Percentiles rank a stretch among this genome's conserved stretches.
Conservation (phyloP, 768 basidiomycete species). For the Podaxis sp. region DNA sequence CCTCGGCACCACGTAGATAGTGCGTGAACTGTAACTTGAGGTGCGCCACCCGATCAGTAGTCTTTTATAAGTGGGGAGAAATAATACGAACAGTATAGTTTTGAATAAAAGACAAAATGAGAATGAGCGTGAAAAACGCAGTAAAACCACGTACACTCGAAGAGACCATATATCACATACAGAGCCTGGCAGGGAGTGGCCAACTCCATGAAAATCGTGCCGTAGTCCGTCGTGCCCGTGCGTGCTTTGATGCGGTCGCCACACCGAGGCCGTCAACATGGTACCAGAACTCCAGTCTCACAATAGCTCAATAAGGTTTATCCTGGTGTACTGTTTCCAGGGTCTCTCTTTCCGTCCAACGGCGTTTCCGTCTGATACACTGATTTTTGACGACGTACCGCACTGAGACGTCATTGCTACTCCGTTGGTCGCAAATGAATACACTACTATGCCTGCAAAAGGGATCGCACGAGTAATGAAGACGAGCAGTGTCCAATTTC, state of each 20-base stretch:
- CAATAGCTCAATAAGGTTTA: background rate
- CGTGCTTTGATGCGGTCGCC: background rate
- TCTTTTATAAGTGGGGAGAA: no score
- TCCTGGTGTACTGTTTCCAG: background rate
- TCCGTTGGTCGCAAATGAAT: background rate
- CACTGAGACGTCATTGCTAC: background rate
- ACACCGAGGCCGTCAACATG: background rate
- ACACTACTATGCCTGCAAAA: background rate
- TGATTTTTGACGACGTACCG: background rate
- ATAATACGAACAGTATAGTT: no score
- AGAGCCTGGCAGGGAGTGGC: background rate
- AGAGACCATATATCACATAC: constrained; percentile 13
- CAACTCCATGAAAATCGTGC: background rate
- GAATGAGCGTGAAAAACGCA: no score
- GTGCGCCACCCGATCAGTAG: no score
- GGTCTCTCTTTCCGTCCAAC: background rate
- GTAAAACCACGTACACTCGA: constrained; percentile 13
- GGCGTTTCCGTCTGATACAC: background rate
- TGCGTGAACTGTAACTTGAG: no score
- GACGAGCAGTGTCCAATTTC: no score
- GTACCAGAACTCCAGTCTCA: background rate
- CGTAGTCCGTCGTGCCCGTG: background rate
- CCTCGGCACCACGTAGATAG: no score
- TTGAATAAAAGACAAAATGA: no score
- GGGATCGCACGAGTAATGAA: background rate